Conservation (phyloP, 352 stramenopile genomes). For the Globisporangium megalacanthum region DNA sequence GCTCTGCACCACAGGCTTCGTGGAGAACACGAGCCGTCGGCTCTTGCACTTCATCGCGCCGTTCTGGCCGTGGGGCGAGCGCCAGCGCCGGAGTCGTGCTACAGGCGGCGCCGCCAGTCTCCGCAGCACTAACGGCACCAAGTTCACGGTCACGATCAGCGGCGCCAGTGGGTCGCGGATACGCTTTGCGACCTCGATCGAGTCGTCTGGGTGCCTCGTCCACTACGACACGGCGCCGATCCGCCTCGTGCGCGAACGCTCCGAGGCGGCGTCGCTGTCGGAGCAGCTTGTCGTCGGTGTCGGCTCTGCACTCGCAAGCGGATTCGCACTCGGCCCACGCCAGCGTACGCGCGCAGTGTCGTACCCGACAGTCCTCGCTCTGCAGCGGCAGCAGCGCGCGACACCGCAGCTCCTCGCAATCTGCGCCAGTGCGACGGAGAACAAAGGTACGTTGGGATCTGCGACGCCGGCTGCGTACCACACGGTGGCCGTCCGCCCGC, state of each 20-base stretch:
- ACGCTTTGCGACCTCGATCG: constrained; percentile 41
- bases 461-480: constrained; percentile 9
- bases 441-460: constrained; percentile 5
- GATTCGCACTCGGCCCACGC: neutral
- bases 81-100: neutral
- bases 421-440: constrained; percentile 4
- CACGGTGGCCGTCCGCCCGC: constrained; percentile 22
- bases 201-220: constrained; percentile 4
- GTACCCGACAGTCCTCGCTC: constrained; percentile 19
- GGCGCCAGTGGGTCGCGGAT: constrained; percentile 30
- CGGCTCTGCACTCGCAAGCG: neutral
- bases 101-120: neutral
- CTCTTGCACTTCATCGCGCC: constrained; percentile 66
- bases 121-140: neutral
- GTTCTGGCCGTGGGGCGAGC: constrained; percentile 39
- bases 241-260: constrained; percentile 11
- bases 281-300: constrained; percentile 9
- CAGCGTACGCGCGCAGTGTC: constrained; percentile 23
- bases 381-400: constrained; percentile 3
- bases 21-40: constrained; percentile 47
- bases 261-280: constrained; percentile 11
- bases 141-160: constrained; percentile 30
- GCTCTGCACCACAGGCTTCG: constrained; percentile 65
- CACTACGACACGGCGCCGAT: constrained; percentile 13
- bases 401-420: constrained; percentile 10